phyloP scores from a whole-genome alignment of 1,284 basidiomycete species.

The Ceratobasidium sp. region DNA sequence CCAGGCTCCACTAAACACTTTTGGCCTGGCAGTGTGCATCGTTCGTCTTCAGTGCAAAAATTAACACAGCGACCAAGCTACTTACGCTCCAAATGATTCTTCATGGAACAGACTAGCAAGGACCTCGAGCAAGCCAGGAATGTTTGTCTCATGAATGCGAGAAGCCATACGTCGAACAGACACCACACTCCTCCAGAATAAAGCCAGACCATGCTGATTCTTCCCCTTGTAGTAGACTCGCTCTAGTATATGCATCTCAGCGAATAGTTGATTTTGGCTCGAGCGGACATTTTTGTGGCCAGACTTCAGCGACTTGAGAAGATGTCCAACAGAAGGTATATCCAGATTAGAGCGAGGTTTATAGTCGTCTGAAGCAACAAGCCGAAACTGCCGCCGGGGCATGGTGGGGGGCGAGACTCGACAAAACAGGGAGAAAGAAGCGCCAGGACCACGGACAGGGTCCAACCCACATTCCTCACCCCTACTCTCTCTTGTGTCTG shows the following conservation, averaged over 20 bases:
- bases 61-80: constrained; percentile 38
- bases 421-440: constrained; percentile 5
- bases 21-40: constrained; percentile 46
- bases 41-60: constrained; percentile 15
- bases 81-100: constrained; percentile 61
- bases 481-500: constrained; percentile 13
- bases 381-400: constrained; percentile 29
- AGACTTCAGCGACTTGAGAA: constrained; percentile 69
- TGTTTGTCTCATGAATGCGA: constrained; percentile 60
- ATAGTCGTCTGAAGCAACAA: constrained; percentile 32
- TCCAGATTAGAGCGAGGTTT: constrained; percentile 20
- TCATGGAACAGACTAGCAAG: constrained; percentile 68
- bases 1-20: constrained; percentile 47
- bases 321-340: constrained; percentile 41
- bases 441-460: constrained; percentile 33
- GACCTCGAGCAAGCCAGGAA: constrained; percentile 59
- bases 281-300: constrained; percentile 64
- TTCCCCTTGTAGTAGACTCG: constrained; percentile 80
- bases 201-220: constrained; percentile 76
- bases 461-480: constrained; percentile 15
- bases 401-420: not conserved
- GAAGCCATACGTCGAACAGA: constrained; percentile 69
- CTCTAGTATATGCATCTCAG: constrained; percentile 70
- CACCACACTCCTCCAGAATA: constrained; percentile 73
- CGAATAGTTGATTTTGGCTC: constrained; percentile 58